Percentiles rank a stretch among this genome's conserved stretches.
phyloP scores from a whole-genome alignment of 495 filamentous ascomycete species.

The Aspergillus indologenus region DNA sequence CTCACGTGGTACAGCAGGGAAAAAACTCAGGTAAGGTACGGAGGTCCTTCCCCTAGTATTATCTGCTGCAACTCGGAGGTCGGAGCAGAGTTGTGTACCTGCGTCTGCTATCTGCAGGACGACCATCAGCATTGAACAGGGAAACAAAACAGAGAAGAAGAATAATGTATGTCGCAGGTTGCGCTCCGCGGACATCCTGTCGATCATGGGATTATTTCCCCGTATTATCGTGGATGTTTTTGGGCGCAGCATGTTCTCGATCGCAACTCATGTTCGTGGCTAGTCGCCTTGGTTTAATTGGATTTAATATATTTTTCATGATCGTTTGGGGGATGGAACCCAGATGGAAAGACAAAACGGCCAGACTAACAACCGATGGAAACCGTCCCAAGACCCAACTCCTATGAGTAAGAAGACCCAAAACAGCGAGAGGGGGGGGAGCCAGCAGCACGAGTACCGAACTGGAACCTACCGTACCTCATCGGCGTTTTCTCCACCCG shows the following conservation, averaged over 20 bases:
- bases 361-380: neutral
- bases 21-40: constrained; percentile 4
- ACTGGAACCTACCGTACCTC: neutral
- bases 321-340: constrained; percentile 4
- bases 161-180: neutral
- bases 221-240: neutral
- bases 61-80: neutral
- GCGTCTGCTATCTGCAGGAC: neutral
- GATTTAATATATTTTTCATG: constrained; percentile 1
- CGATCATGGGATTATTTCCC: neutral
- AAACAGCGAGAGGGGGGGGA: neutral
- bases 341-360: neutral
- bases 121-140: neutral
- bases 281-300: constrained; percentile 1
- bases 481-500: constrained; percentile 12
- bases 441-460: constrained; percentile 18
- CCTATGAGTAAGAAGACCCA: too few relatives aligned
- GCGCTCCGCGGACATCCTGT: neutral
- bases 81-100: constrained; percentile 1
- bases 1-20: neutral
- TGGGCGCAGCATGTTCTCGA: neutral
- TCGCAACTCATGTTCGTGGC: neutral
- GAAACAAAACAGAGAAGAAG: neutral
- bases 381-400: neutral
- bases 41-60: neutral